Base-by-base conservation (phyloP, 2,329 filamentous ascomycete species). In the Cryoendolithus antarcticus region DNA sequence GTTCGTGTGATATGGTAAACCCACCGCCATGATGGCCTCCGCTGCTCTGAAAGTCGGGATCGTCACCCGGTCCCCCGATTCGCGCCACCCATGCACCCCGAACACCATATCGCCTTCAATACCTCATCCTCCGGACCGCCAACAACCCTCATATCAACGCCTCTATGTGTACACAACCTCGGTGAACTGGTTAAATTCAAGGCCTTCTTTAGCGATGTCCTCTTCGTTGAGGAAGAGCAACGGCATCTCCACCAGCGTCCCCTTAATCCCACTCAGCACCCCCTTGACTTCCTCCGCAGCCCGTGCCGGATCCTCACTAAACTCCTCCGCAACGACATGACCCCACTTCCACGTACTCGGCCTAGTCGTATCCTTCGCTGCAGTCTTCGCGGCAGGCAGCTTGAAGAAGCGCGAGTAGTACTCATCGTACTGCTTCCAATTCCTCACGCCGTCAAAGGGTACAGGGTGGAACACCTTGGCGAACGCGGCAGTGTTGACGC, bases 121-220 rank as follows among this genome's bases (percentile, higher is more conserved):
- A 4, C 24, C 24, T 27, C 30, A 12, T 9, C 30, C 30, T 6
- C 9, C 5, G 11, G n/a, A 11, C 30, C 30, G 13, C 13, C 30
- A 12, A 11, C 9, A 6, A 7, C 9, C 30, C 13, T 6, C 30
- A 12, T 9, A 27, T 27, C 24, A 4, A 8, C 24, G 24, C 33
- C 41, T 24, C 46, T 40, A 68, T 15, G 65, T 69, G 52, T 69
- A 69, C 11, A 69, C 51, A 42, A 64, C 63, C 55, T 67, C 65
- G 1, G 66, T 69, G 41, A 67, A 57, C 13, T 62, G 60, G 49
- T 70, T 70, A 46, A 70, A 46, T 13, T 72, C 70, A 52, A 93
- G 52, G 0, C 86, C 86, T 50, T 86, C 75, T 69, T 86, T 80
- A 3, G 88, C 89, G 59, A 95, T 79, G 58, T 95, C 86, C 52